Conservation (phyloP, 306 rosid species). For the Prunus mume region DNA sequence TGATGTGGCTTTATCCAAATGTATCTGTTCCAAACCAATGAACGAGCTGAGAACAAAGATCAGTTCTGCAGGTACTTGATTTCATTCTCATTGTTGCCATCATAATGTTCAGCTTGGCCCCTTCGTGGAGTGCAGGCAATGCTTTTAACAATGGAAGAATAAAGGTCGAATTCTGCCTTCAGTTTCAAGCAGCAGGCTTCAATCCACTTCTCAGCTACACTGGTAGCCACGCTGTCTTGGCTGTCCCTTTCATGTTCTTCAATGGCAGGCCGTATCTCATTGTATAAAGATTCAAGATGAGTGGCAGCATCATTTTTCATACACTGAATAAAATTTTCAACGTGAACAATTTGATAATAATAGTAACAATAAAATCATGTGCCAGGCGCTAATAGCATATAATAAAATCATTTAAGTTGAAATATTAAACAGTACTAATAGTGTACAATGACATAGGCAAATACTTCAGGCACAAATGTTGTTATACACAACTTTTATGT, state of each 20-base stretch:
- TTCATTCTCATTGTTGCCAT: slow-evolving; percentile 41
- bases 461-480: too few relatives aligned
- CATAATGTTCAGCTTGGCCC: slow-evolving; percentile 40
- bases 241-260: slow-evolving; percentile 94
- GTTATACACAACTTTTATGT: too few relatives aligned
- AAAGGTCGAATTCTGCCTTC: slow-evolving; percentile 82
- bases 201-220: slow-evolving; percentile 96
- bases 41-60: slow-evolving; percentile 10
- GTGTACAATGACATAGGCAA: too few relatives aligned
- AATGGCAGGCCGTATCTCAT: slow-evolving; percentile 93
- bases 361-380: neutral
- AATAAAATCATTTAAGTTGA: too few relatives aligned
- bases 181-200: slow-evolving; percentile 75
- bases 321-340: slow-evolving; percentile 41
- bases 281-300: slow-evolving; percentile 66
- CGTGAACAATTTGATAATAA: neutral
- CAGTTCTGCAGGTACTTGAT: slow-evolving; percentile 46
- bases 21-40: neutral
- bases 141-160: slow-evolving; percentile 60
- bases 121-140: slow-evolving; percentile 49
- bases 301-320: slow-evolving; percentile 53
- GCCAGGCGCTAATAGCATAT: too few relatives aligned
- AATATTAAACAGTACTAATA: too few relatives aligned
- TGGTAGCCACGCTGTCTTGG: slow-evolving; percentile 88
- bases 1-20: neutral